Percentiles rank a stretch among this genome's conserved stretches.
Evolutionary conservation across 2,329 filamentous ascomycete genomes (phyloP).

Genomic region (Dactylellina sp.): DNA sequence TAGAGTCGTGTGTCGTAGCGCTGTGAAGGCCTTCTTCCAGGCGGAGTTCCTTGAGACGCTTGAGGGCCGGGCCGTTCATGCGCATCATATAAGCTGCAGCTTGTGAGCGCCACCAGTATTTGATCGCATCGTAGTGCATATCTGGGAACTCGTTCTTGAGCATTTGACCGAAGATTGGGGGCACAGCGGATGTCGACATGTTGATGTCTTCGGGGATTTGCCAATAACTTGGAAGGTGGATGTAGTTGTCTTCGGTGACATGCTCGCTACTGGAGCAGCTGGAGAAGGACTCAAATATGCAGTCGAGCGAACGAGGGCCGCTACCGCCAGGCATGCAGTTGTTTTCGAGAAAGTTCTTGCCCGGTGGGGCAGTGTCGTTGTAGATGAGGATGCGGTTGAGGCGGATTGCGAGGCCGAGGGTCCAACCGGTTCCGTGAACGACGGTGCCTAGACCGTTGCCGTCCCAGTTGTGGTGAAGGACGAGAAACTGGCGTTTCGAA

Average conservation of each 20-base stretch:
- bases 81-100: slow-evolving; percentile 59
- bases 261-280: slow-evolving; percentile 52
- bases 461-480: slow-evolving; percentile 58
- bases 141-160: slow-evolving; percentile 56
- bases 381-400: slow-evolving; percentile 58
- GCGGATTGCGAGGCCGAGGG: slow-evolving; percentile 57
- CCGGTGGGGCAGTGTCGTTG: slow-evolving; percentile 49
- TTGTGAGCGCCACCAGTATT: slow-evolving; percentile 59
- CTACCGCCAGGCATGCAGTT: slow-evolving; percentile 4
- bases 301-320: slow-evolving; percentile 57
- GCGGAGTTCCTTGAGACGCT: slow-evolving; percentile 52
- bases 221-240: slow-evolving; percentile 43
- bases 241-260: slow-evolving; percentile 19
- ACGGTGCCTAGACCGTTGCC: slow-evolving; percentile 58
- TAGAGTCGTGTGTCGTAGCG: slow-evolving; percentile 26
- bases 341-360: slow-evolving; percentile 57
- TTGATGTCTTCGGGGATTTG: slow-evolving; percentile 25
- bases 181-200: slow-evolving; percentile 49
- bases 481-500: slow-evolving; percentile 49
- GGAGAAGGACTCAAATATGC: slow-evolving; percentile 58
- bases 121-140: slow-evolving; percentile 57
- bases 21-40: slow-evolving; percentile 38
- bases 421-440: slow-evolving; percentile 52
- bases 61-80: slow-evolving; percentile 55
- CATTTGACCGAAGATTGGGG: slow-evolving; percentile 56